Evolutionary conservation across 345 rosid species (phyloP), one percentile per base, ranked within the genome.

Genomic region (Hibiscus mutabilis): DNA sequence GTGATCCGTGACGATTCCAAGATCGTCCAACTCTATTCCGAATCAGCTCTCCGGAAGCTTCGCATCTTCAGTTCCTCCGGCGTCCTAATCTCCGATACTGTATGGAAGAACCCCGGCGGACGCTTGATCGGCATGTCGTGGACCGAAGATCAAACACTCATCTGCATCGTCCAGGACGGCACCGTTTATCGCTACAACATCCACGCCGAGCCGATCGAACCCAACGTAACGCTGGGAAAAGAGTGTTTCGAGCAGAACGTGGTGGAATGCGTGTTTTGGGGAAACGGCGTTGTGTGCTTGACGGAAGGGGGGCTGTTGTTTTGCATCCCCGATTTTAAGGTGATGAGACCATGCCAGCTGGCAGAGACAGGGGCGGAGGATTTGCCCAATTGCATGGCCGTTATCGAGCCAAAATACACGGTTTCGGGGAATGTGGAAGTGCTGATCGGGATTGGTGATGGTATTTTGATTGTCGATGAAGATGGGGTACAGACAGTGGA

Each of bases 51-150:
- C 53, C 87, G 99, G 12, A 95, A 92, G 69, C 97, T 95, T 56
- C 90, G 99, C n/a, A 88, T 95, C 60, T 95, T 90, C 80, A 89
- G 84, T 81, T 95, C 98, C 58, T 88, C 99, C 37, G 99, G 99
- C 69, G 46, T 82, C 21, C 86, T 84, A 42, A 60, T 89, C 84
- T 74, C 97, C 12, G 99, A 95, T 64, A 92, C 96, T 1, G 86
- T 90, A 42, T 95, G 99, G 98, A 92, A 90, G 74, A 81, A 89
- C 77, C 97, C 99, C 3, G 97, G 98, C 0, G 99, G 98, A 2
- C 93, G 98, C 1, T 76, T 92, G 60, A 84, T 95, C 10, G 97
- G 97, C 37, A 89, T 95, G 94, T 84, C 97, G 16, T 95, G 99
- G 99, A 84, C 94, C 2, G 98, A 92, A 2, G 98, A 95, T 70